Evolutionary conservation across 768 basidiomycete genomes (phyloP).

Genomic region (Rhizopogon roseolus): DNA sequence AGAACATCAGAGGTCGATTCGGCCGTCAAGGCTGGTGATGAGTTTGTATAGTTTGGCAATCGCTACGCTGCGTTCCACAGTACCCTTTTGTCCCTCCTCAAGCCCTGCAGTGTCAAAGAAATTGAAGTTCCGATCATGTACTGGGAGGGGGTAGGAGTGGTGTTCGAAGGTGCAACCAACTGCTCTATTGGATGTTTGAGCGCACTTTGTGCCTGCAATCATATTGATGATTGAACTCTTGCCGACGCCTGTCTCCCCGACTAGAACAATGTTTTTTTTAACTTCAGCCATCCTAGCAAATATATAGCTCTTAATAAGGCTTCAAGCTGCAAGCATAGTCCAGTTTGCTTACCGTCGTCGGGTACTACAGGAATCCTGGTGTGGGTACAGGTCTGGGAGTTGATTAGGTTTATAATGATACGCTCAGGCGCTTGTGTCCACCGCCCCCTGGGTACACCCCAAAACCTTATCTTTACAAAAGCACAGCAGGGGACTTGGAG

Average conservation of each 20-base stretch:
- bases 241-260: constrained; percentile 26
- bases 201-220: constrained; percentile 17
- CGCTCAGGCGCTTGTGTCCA: background rate
- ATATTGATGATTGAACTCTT: constrained; percentile 20
- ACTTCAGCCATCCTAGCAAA: background rate
- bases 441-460: background rate
- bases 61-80: constrained; percentile 4
- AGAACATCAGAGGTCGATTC: constrained; percentile 30
- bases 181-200: constrained; percentile 6
- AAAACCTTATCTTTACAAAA: background rate
- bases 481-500: background rate
- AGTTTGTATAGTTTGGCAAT: constrained; percentile 15
- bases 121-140: background rate
- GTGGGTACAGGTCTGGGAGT: background rate
- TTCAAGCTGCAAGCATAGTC: no score
- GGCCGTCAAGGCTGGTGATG: constrained; percentile 19
- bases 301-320: background rate
- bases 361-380: background rate
- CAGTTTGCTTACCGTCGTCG: background rate
- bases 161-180: constrained; percentile 13
- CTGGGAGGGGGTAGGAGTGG: background rate
- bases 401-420: background rate
- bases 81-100: constrained; percentile 5
- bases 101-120: constrained; percentile 9
- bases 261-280: constrained; percentile 20